Evolutionary conservation across 2,329 filamentous ascomycete species (phyloP).

Genomic region (Fusarium illudens): DNA sequence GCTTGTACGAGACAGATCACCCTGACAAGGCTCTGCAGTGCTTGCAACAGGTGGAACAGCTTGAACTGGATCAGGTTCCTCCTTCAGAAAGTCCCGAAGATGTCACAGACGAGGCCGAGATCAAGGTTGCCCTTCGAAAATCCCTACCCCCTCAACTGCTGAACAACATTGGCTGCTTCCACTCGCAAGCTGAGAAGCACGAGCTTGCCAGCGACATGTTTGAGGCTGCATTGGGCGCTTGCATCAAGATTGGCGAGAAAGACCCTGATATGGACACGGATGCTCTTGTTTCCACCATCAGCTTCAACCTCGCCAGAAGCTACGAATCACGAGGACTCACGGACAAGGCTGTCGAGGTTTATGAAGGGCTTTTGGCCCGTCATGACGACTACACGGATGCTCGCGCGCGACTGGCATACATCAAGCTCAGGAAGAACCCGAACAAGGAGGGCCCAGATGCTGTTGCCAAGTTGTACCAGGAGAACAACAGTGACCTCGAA

Average conservation of each 20-base stretch:
- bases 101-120: constrained; percentile 63
- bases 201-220: constrained; percentile 85
- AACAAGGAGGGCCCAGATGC: constrained; percentile 87
- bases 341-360: constrained; percentile 87
- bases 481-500: constrained; percentile 85
- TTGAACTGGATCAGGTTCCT: constrained; percentile 82
- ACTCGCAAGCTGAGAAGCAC: constrained; percentile 86
- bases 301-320: constrained; percentile 92
- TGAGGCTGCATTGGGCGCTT: constrained; percentile 88
- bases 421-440: constrained; percentile 81
- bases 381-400: constrained; percentile 95
- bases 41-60: constrained; percentile 88
- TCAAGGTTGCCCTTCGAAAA: constrained; percentile 73
- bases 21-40: constrained; percentile 94
- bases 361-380: constrained; percentile 83
- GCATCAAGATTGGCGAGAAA: constrained; percentile 80
- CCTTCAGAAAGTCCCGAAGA: constrained; percentile 72
- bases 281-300: constrained; percentile 92
- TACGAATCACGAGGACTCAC: constrained; percentile 86
- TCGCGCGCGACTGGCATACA: constrained; percentile 86
- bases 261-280: constrained; percentile 84
- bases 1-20: constrained; percentile 85
- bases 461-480: constrained; percentile 85
- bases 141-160: constrained; percentile 87
- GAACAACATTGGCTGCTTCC: constrained; percentile 97